Evolutionary conservation across 176 grass and related monocot genomes (phyloP), one percentile per base, ranked within the genome.

Genomic region (Hsuehochloa calcarea): DNA sequence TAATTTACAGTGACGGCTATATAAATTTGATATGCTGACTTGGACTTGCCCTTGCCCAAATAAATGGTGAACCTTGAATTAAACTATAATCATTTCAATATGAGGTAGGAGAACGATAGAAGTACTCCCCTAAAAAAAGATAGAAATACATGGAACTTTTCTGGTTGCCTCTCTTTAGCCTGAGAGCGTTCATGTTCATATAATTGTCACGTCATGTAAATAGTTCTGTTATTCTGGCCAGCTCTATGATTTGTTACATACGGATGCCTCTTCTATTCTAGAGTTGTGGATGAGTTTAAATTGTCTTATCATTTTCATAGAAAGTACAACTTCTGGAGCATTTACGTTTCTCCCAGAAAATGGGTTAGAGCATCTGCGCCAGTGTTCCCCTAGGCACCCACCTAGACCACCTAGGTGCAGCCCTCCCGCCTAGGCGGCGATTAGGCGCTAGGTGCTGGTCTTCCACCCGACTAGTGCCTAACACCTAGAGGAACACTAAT

Each of bases 291-390:
- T 66, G 38, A 39, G 51, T 65, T 71, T 80, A 25, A 77, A 38
- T 26, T 44, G 65, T 56, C 17, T 41, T 17, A 4, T 66, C 19
- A 55, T 83, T 85, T 40, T 51, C 22, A 49, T 22, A 72, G 35
- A 58, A 83, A 72, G 25, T 80, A 82, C 12, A 72, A 44, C 20
- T 52, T 72, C 55, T 72, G 26, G 22, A 66, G 64, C 40, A 34
- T 72, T 38, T 67, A 10, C 23, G 17, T 54, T 70, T 66, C 31
- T 75, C 55, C 7, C 29, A 62, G 6, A 78, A 72, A 65, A 2
- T 67, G 15, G 25, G 43, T 37, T 77, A 44, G 31, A 72, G 45
- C 65, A 44, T 64, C 22, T 64, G 35, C 1, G 31, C 31, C 29
- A 34, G 31, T 34, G 31, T 34, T 34, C 31, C 31, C 31, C 31